Base-by-base conservation (phyloP, 305 asterid species). In the Rubia tinctorum region DNA sequence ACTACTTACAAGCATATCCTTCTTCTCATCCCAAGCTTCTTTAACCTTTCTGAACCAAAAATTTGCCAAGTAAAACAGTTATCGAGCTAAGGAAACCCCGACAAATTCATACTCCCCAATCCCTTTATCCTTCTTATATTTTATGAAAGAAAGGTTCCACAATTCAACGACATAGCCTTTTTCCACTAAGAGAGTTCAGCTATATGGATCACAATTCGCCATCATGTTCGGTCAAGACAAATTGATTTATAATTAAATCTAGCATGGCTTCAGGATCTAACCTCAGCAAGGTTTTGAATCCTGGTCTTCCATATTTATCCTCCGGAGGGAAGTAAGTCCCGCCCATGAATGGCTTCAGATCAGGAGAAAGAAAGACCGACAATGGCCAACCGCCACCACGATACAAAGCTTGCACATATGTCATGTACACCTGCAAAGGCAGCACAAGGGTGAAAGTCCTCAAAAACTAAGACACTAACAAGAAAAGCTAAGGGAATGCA, bases 371-470 rank as follows among this genome's bases (percentile, higher is more conserved):
- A 72, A 94, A 94, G 75, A 75, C 97, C 23, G 90, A 86, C 59
- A 94, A 83, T 30, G 99, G 99, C 99, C 99, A 94, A 69, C 99
- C 99, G 45, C 99, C 99, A 72, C 99, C 88, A 71, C 98, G 98
- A 34, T 94, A 88, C 56, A 94, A 78, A 17, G 99, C 97, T 77
- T 91, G 97, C 77, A 94, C 97, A 72, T 90, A 94, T 20, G 99
- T 90, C 99, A 94, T 94, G 87, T 94, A 91, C 62, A 94, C 99
- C 99, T 94, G 82, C 27, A 55, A 76, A 27, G 66, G 69, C 42
- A 64, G 75, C n/a, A 60, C 49, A 34, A 68, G 12, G 71, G 25
- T 49, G 39, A 22, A 20, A 79, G 71, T 34, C 42, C 47, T 22
- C 43, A 61, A 22, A 34, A 17, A 27, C n/a, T 37, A 7, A 69